Conservation (phyloP, 2,329 filamentous ascomycete species). For the Cryphonectria naterciae region DNA sequence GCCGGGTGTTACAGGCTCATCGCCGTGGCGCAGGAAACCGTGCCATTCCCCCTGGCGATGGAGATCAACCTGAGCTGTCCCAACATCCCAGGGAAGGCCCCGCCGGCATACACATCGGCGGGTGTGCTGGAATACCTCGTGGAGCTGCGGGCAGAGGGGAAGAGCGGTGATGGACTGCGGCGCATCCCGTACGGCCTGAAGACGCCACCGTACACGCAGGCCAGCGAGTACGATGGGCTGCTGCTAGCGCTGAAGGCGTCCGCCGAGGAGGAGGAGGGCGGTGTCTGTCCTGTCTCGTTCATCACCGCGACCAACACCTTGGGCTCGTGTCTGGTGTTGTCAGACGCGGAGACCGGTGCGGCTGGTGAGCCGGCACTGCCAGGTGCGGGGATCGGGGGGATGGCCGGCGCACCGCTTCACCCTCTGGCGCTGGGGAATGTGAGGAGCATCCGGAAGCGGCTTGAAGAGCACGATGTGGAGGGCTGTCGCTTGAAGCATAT, state of each 20-base stretch:
- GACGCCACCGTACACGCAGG: conserved; percentile 75
- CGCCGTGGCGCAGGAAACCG: conserved; percentile 39
- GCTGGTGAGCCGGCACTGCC: conserved; percentile 53
- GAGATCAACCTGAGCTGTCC: conserved; percentile 81
- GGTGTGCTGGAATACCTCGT: conserved; percentile 60
- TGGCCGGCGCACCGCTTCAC: conserved; percentile 74
- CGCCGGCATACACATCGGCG: conserved; percentile 67
- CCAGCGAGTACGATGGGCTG: conserved; percentile 65
- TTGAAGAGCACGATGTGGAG: conserved; percentile 52
- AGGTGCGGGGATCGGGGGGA: conserved; percentile 65
- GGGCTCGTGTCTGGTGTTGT: conserved; percentile 67
- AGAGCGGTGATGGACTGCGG: conserved; percentile 8
- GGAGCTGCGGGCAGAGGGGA: conserved; percentile 40
- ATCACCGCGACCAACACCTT: conserved; percentile 76
- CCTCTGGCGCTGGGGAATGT: conserved; percentile 78
- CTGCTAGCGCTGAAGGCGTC: conserved; percentile 51
- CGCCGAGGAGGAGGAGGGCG: conserved; percentile 32
- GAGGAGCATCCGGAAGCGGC: conserved; percentile 61
- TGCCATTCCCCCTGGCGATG: conserved; percentile 62
- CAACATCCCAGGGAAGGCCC: conserved; percentile 70
- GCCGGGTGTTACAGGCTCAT: conserved; percentile 59
- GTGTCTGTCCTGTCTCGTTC: conserved; percentile 59
- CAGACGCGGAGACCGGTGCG: conserved; percentile 15
- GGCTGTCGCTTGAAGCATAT: conserved; percentile 52
- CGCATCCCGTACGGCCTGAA: conserved; percentile 65